Evolutionary conservation across 176 grass and related monocot species (phyloP), one percentile per base, ranked within the genome.

Genomic region (Oryza officinalis): DNA sequence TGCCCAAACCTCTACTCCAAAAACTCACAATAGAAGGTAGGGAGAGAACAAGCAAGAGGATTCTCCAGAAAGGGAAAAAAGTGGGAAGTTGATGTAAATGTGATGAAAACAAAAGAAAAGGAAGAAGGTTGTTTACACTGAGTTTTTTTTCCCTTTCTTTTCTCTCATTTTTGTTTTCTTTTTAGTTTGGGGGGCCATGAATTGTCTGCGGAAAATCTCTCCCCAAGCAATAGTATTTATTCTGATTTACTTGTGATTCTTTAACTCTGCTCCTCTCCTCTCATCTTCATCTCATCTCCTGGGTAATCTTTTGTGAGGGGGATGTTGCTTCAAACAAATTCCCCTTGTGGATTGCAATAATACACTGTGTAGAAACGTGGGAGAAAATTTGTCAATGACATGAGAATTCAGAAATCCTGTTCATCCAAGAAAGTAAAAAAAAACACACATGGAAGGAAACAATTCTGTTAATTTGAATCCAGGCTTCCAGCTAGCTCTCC

Each of bases 71-170:
- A 44, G 25, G 7, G 46, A 13, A 83, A 40, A 72, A 40, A 13
- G 41, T 13, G 69, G 87, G 52, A 70, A 66, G 78, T 72, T 67
- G 41, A 81, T 97, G 94, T 97, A 97, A 94, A 94, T 94, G 90
- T 86, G 63, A 78, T 69, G 81, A 77, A 67, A 90, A 83, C 43
- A 57, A 76, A 75, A 76, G 67, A 45, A 83, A 88, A 81, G 44
- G 82, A 47, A 73, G 59, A 37, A 75, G 61, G 63, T 31, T 35
- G 74, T 64, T 86, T 89, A 89, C 61, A 83, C 89, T 72, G 77
- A 69, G 80, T 72, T 77, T 64, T 47, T 50, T n/a, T 9, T 18
- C 20, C 52, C 22, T 57, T 40, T 63, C 68, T 28, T 47, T 77
- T 86, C 64, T 88, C 40, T 82, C 73, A 66, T 52, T 90, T 86